These are phyloP conservation scores for Phialophora macrospora DNA, from an alignment of 2,329 filamentous ascomycete species.

Conservation along the genomic window DNA sequence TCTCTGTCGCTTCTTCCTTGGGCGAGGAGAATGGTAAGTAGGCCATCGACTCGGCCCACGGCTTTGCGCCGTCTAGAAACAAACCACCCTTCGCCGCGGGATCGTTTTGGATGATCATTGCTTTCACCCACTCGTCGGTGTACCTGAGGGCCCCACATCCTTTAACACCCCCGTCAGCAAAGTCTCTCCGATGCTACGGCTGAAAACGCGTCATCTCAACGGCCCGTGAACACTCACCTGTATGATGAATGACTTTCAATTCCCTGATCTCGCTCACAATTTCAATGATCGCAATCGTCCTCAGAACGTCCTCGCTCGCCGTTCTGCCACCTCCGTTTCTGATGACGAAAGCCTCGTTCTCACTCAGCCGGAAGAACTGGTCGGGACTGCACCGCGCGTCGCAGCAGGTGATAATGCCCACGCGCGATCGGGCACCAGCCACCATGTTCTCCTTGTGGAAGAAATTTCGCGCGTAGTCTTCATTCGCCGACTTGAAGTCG, in stretches of 20 bases:
- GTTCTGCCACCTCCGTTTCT: conserved; percentile 24
- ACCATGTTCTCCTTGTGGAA: conserved; percentile 40
- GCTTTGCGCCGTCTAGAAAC: conserved; percentile 6
- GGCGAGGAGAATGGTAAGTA: conserved; percentile 7
- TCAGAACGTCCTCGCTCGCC: conserved; percentile 12
- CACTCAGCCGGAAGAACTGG: conserved; percentile 17
- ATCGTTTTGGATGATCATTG: conserved; percentile 18
- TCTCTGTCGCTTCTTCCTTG: conserved; percentile 14
- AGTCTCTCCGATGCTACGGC: neutral
- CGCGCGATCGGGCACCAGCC: conserved; percentile 44
- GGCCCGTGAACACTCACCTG: conserved; percentile 4
- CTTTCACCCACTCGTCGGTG: conserved; percentile 16
- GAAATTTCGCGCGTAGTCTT: conserved; percentile 12
- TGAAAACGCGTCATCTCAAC: neutral
- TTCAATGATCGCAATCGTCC: conserved; percentile 18
- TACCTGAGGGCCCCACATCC: conserved; percentile 17
- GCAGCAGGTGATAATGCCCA: conserved; percentile 24
- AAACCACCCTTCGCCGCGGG: conserved; percentile 15
- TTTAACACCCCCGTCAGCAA: neutral
- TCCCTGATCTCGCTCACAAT: conserved; percentile 22
- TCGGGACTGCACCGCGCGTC: conserved; percentile 22
- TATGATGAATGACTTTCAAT: conserved; percentile 23
- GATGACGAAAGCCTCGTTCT: conserved; percentile 22
- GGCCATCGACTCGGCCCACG: conserved; percentile 13
- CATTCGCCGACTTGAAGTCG: conserved; percentile 21